Percentiles rank a stretch among this genome's conserved stretches.
Conservation (phyloP, 2,329 filamentous ascomycete genomes). For the Ophiosphaerella herpotricha region DNA sequence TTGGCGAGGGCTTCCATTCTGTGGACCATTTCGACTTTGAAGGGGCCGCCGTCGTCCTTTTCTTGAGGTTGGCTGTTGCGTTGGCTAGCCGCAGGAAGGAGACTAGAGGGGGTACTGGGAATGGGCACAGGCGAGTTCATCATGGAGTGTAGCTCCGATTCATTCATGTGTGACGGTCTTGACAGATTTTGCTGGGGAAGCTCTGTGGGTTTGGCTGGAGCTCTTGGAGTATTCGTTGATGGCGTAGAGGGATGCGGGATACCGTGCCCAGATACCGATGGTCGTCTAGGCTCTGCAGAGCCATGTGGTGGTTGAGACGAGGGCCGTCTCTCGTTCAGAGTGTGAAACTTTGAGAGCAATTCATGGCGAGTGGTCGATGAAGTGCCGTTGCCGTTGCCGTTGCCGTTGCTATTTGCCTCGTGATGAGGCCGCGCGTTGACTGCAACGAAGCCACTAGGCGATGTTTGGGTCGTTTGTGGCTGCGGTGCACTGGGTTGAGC, state of each 20-base stretch:
- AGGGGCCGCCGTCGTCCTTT: conserved; percentile 63
- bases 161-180: conserved; percentile 35
- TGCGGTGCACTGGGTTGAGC: conserved; percentile 15
- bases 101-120: conserved; percentile 58
- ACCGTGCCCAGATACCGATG: conserved; percentile 33
- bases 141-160: conserved; percentile 47
- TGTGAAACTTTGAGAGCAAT: conserved; percentile 66
- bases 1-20: conserved; percentile 76
- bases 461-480: conserved; percentile 33
- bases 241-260: conserved; percentile 35
- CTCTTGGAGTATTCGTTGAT: conserved; percentile 29
- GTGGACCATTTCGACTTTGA: conserved; percentile 69
- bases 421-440: conserved; percentile 59
- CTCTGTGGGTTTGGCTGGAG: conserved; percentile 29
- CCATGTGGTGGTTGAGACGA: conserved; percentile 35
- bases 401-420: conserved; percentile 32
- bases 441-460: conserved; percentile 61
- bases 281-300: conserved; percentile 27
- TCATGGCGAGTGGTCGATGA: conserved; percentile 63
- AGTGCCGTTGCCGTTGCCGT: conserved; percentile 51
- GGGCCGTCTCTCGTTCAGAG: conserved; percentile 57
- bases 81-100: conserved; percentile 54
- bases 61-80: conserved; percentile 48
- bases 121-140: conserved; percentile 58
- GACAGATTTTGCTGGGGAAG: conserved; percentile 18